Percentiles rank a stretch among this genome's conserved stretches.
These are phyloP conservation scores for Primulina huaijiensis DNA, from an alignment of 257 asterid species.

Conservation along the genomic window DNA sequence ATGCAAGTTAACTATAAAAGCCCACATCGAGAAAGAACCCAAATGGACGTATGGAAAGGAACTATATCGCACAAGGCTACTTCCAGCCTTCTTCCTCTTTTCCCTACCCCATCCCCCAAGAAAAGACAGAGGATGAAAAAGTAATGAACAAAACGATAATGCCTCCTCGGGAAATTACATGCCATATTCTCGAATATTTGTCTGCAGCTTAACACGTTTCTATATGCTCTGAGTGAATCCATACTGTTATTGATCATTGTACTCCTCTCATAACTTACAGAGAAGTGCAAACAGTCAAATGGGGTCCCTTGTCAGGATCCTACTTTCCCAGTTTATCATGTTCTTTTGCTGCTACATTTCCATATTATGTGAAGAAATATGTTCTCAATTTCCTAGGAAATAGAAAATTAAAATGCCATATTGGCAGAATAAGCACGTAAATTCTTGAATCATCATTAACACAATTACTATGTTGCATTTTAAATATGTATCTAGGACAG, in stretches of 20 bases:
- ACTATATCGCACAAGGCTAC: not conserved
- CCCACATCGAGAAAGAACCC: not conserved
- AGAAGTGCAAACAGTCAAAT: not conserved
- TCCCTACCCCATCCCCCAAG: not conserved
- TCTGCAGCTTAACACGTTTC: not conserved
- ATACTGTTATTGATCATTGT: not conserved
- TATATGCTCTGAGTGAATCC: not conserved
- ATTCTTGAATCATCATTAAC: not conserved
- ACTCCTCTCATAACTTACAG: not conserved
- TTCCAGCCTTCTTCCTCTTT: not conserved
- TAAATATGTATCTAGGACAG: not conserved
- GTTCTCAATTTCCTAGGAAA: not conserved
- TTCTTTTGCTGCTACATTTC: not conserved
- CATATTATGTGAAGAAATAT: not conserved
- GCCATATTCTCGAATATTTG: not conserved
- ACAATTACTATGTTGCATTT: not conserved
- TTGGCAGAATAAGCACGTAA: not conserved
- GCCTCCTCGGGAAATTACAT: not conserved
- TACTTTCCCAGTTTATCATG: not conserved
- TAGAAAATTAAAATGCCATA: not conserved
- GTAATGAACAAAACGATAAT: not conserved
- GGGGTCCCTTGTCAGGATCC: not conserved
- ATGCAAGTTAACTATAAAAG: not conserved
- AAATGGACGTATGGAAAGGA: not conserved
- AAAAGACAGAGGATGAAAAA: not conserved